Conservation (phyloP, 2,329 filamentous ascomycete genomes). For the Xylaria digitata region DNA sequence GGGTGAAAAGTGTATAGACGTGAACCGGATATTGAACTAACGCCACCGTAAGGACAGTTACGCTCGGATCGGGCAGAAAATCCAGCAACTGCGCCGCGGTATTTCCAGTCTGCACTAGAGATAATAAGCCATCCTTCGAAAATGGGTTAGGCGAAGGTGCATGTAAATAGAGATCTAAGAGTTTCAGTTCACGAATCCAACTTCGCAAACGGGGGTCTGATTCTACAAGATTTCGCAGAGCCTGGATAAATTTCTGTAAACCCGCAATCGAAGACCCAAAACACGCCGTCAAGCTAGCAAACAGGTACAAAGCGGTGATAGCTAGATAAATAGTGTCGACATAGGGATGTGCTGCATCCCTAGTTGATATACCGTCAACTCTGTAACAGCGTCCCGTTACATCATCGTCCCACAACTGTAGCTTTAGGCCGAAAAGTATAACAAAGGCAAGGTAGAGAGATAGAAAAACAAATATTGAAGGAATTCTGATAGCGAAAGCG, state of each 20-base stretch:
- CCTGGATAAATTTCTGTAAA: background rate
- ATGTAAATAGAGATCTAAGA: no score
- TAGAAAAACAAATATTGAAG: background rate
- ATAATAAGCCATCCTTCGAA: no score
- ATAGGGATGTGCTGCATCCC: background rate
- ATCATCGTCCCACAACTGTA: constrained; percentile 1
- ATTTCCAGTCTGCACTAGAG: no score
- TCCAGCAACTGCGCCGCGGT: no score
- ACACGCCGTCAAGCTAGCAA: background rate
- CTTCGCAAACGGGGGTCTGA: background rate
- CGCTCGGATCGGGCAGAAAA: no score
- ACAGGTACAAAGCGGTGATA: background rate
- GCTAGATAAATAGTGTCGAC: background rate
- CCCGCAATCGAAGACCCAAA: background rate
- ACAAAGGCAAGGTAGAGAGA: constrained; percentile 4
- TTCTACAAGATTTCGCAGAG: background rate
- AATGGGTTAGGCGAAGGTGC: no score
- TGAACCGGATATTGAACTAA: no score
- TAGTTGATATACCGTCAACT: background rate
- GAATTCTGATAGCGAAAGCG: background rate
- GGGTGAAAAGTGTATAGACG: no score
- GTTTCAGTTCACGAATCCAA: background rate
- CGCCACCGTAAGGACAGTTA: no score
- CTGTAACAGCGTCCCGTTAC: background rate
- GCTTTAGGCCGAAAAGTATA: constrained; percentile 8